phyloP scores from a whole-genome alignment of 345 rosid genomes.

The Eucalyptus brandiana region DNA sequence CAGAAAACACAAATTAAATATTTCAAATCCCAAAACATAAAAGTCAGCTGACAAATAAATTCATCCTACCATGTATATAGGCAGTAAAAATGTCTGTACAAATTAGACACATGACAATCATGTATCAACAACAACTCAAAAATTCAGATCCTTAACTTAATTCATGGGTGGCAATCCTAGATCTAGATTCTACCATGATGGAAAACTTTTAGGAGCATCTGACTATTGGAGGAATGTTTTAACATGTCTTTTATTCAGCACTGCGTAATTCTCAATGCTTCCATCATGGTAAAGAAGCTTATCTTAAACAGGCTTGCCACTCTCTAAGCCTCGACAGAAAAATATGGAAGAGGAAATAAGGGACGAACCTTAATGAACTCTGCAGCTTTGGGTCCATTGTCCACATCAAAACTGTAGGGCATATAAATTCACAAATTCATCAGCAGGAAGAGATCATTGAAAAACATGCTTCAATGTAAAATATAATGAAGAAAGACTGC shows the following conservation, averaged over 20 bases:
- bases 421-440: background rate
- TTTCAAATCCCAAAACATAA: background rate
- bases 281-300: background rate
- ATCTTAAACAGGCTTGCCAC: background rate
- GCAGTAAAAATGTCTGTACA: background rate
- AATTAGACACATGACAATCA: background rate
- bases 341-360: background rate
- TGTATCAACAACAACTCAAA: background rate
- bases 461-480: background rate
- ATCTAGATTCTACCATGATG: background rate
- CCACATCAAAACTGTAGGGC: slow-evolving; percentile 65
- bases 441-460: background rate
- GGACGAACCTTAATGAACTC: slow-evolving; percentile 76
- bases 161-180: background rate
- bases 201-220: background rate
- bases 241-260: background rate
- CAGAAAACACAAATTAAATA: background rate
- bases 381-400: slow-evolving; percentile 94
- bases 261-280: background rate
- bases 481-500: background rate
- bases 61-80: background rate
- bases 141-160: background rate
- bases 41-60: background rate
- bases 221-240: background rate
- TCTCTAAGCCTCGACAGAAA: background rate